phyloP scores from a whole-genome alignment of 2,329 filamentous ascomycete species.

The Colletotrichum sp. region DNA sequence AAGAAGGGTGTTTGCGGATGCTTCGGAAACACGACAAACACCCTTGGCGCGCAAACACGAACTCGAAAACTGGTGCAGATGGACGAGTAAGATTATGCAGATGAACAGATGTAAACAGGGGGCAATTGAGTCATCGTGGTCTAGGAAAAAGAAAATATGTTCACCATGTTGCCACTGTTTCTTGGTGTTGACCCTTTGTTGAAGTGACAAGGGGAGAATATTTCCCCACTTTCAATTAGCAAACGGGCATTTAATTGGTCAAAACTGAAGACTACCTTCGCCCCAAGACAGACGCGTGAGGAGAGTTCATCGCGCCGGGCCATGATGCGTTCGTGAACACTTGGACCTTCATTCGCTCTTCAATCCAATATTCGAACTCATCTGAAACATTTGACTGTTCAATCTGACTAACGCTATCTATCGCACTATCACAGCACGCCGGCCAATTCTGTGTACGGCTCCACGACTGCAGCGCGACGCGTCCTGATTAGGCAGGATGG shows the following conservation, averaged over 20 bases:
- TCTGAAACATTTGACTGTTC: background rate
- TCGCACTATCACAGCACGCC: background rate
- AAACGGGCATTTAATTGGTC: background rate
- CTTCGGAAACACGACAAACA: background rate
- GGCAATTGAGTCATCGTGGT: background rate
- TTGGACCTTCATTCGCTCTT: background rate
- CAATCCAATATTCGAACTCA: background rate
- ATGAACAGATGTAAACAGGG: background rate
- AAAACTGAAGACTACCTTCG: fast-evolving
- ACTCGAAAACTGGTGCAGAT: background rate
- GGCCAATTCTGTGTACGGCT: background rate
- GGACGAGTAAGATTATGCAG: background rate
- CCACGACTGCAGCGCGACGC: background rate
- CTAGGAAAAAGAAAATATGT: background rate
- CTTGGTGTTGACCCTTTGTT: background rate
- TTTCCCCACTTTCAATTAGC: background rate
- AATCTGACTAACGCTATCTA: background rate
- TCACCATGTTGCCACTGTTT: background rate
- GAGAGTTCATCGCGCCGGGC: background rate
- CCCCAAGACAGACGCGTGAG: background rate
- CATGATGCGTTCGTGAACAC: background rate
- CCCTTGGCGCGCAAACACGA: background rate
- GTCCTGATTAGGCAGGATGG: background rate
- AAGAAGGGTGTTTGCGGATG: background rate
- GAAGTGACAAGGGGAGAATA: background rate